These are phyloP conservation scores for Nicotiana otophora DNA, from an alignment of 257 asterid genomes.

Conservation along the genomic window DNA sequence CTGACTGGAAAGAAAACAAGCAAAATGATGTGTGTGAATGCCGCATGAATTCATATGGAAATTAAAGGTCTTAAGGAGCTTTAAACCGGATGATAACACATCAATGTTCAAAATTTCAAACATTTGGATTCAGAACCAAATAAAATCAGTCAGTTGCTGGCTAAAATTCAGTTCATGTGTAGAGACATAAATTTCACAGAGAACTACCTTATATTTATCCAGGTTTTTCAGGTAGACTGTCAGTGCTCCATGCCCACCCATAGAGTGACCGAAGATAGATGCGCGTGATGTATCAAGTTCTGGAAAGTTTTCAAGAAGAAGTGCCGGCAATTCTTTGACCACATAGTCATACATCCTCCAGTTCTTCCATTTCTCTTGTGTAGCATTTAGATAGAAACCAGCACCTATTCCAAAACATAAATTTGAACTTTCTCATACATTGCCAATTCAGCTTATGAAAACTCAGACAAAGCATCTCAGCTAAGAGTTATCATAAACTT, in stretches of 20 bases:
- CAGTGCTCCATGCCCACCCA: conserved; percentile 99
- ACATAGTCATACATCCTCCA: conserved; percentile 96
- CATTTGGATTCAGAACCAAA: background rate
- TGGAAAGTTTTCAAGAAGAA: conserved; percentile 67
- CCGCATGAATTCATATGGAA: background rate
- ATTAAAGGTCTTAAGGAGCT: background rate
- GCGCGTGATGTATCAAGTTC: conserved; percentile 84
- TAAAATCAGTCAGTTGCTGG: background rate
- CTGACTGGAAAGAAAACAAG: conserved; percentile 47
- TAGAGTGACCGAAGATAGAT: conserved; percentile 91
- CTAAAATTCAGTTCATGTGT: background rate
- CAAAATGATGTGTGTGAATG: background rate
- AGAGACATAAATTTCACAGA: background rate
- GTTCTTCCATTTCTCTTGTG: conserved; percentile 98
- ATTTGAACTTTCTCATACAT: background rate
- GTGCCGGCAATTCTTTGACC: conserved; percentile 88
- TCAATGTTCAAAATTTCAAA: background rate
- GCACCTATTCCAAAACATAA: conserved; percentile 51
- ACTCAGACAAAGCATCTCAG: background rate
- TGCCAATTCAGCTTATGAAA: background rate
- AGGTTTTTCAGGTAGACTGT: conserved; percentile 84
- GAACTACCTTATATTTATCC: conserved; percentile 82
- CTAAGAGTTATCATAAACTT: background rate
- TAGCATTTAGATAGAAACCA: conserved; percentile 96
- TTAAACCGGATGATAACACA: background rate